Conservation (phyloP, 495 filamentous ascomycete genomes). For the Penicillium macrosclerotiorum region DNA sequence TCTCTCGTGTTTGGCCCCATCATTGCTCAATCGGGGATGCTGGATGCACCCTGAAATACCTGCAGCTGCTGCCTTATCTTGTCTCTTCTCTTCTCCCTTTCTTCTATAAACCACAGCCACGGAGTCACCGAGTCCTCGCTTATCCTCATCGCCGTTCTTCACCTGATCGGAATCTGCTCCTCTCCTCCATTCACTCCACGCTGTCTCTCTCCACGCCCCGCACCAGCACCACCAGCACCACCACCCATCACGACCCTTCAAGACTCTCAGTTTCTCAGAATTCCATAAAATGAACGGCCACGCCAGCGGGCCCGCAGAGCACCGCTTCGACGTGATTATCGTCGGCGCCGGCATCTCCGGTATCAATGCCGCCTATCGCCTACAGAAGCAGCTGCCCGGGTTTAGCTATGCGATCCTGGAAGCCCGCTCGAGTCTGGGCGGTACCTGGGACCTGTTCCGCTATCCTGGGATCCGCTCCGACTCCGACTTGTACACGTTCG, state of each 20-base stretch:
- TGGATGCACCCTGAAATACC: too few species aligned
- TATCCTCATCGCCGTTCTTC: too few species aligned
- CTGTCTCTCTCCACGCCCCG: not conserved
- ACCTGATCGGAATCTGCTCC: not conserved
- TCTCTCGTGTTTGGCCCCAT: not conserved
- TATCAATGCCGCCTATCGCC: constrained; percentile 69
- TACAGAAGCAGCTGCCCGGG: constrained; percentile 58
- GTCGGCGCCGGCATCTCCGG: constrained; percentile 74
- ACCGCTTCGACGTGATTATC: constrained; percentile 60
- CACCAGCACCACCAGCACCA: not conserved
- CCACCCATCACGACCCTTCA: not conserved
- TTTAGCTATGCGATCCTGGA: constrained; percentile 62
- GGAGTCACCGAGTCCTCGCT: too few species aligned
- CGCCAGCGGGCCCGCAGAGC: constrained; percentile 14
- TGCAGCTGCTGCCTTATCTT: too few species aligned
- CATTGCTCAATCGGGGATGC: too few species aligned
- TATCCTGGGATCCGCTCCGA: constrained; percentile 71
- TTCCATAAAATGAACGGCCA: constrained; percentile 33
- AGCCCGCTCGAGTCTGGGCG: constrained; percentile 56
- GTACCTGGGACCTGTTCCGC: constrained; percentile 71
- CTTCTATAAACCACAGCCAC: too few species aligned
- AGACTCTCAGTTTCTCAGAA: too few species aligned
- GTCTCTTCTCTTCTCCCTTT: too few species aligned
- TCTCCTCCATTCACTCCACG: not conserved
- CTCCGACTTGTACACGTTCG: constrained; percentile 65